Base-by-base conservation (phyloP, 345 rosid genomes). In the Eucalyptus curtisii region DNA sequence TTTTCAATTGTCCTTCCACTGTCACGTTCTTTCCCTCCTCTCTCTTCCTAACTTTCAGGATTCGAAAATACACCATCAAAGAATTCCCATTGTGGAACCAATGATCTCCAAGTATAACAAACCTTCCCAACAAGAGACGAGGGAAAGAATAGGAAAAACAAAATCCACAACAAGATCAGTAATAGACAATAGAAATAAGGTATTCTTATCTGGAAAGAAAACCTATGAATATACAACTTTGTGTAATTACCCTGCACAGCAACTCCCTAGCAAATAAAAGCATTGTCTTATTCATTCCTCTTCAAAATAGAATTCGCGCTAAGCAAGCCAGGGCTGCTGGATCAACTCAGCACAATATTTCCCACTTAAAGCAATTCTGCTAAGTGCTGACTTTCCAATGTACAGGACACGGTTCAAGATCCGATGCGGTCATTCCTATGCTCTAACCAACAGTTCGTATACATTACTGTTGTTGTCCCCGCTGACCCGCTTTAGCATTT, bases 401-500 rank as follows among this genome's bases (percentile, higher is more conserved):
- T 49, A 48, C 87, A 10, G 87, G 55, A 86, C 37, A 31, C 40
- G 16, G 30, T 49, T 45, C 25, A 59, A 68, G 31, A 61, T 13
- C 82, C 3, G 19, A 44, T 10, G 55, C 44, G 49, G 47, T 79
- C 40, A 4, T 81, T 45, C 57, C 71, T 91, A 94, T 24, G 99
- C 98, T 93, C 97, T 93, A 85, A 96, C 92, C 91, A 97, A 88
- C 88, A 97, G 97, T 91, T 96, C 98, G 47, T 95, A 95, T 82
- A 95, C 98, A 49, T 95, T 95, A 89, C 97, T 93, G 61, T 94
- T 96, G 90, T 95, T 95, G 90, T 96, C 98, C 44, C 98, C 97
- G 7, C 89, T 91, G 50, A 96, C 96, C 40, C 96, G 97, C 93
- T 95, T 96, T 89, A 96, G 92, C 98, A 94, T 95, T 92, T 95